phyloP scores from a whole-genome alignment of 768 basidiomycete species.

The Mycena galopus region DNA sequence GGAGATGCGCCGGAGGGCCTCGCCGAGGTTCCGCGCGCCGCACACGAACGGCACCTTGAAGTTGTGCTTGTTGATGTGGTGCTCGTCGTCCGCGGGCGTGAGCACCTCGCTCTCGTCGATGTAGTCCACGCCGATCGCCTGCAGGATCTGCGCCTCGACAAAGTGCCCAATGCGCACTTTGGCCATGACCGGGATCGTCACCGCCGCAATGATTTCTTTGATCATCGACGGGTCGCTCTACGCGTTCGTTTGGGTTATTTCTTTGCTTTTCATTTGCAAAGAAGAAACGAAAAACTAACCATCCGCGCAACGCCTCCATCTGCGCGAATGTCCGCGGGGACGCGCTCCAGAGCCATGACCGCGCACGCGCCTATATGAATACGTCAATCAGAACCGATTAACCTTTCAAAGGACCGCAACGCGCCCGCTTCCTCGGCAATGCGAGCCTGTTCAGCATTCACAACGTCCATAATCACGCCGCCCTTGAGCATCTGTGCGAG shows the following conservation, averaged over 20 bases:
- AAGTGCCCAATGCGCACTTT: conserved; percentile 96
- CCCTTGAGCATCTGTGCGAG: conserved; percentile 98
- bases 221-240: conserved; percentile 97
- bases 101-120: conserved; percentile 96
- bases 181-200: conserved; percentile 97
- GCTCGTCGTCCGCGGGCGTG: conserved; percentile 95
- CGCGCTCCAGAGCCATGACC: conserved; percentile 96
- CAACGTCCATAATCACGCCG: conserved; percentile 96
- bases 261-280: background rate
- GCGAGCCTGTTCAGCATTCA: conserved; percentile 71
- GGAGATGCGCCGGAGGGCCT: conserved; percentile 94
- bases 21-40: conserved; percentile 94
- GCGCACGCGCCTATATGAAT: conserved; percentile 74
- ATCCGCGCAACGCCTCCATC: conserved; percentile 97
- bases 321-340: conserved; percentile 94
- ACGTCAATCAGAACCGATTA: background rate
- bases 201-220: conserved; percentile 94
- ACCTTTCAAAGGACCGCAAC: conserved; percentile 53
- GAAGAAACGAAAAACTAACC: conserved; percentile 64
- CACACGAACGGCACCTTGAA: conserved; percentile 98
- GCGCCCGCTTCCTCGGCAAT: conserved; percentile 54
- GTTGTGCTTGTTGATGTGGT: conserved; percentile 96
- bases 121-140: conserved; percentile 95
- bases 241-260: no score
- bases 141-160: conserved; percentile 96